Evolutionary conservation across 371 early-diverging fungal species (phyloP), one percentile per base, ranked within the genome.

Genomic region (Dichotomocladium elegans): DNA sequence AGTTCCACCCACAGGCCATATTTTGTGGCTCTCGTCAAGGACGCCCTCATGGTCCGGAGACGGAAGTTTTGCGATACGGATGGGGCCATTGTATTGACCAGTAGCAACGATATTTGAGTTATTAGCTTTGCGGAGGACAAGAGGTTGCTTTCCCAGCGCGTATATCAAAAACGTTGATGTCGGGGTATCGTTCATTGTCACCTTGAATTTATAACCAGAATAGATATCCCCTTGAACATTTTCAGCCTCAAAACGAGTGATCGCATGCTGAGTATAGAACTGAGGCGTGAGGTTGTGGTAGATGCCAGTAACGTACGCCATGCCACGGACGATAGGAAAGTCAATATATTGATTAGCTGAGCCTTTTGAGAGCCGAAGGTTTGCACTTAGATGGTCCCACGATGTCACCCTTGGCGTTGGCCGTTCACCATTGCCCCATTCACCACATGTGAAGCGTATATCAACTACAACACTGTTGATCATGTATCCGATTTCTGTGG

Each of bases 21-120:
- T 72, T 41, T 72, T 74, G 2, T 57, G 62, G 11, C 72, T 60
- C 3, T 52, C 46, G 41, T 77, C 75, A 14, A 82, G 60, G 0
- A 77, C n/a, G 3, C 22, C 15, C 35, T 78, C 80, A 19, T 57
- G 57, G 12, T 56, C 54, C 2, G 58, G 55, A 8, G 51, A 45
- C 9, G 82, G 75, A 6, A 80, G 15, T 37, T 79, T 78, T 0
- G 78, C 78, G 3, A 81, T 53, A 14, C 81, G 79, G 14, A 84
- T 61, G 4, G 65, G 33, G 5, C 85, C 85, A 31, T 61, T 68
- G 47, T 73, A 81, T 6, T 34, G 53, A 3, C 55, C 46, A 0
- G 58, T 49, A 0, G 75, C 65, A 1, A 67, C 56, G 19, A 73
- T 42, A 10, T 63, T 68, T 12, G 65, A 58, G 2, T 33, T 50